These are phyloP conservation scores for Chenopodium berlandieri DNA, from an alignment of 148 eudicot species.

Conservation along the genomic window DNA sequence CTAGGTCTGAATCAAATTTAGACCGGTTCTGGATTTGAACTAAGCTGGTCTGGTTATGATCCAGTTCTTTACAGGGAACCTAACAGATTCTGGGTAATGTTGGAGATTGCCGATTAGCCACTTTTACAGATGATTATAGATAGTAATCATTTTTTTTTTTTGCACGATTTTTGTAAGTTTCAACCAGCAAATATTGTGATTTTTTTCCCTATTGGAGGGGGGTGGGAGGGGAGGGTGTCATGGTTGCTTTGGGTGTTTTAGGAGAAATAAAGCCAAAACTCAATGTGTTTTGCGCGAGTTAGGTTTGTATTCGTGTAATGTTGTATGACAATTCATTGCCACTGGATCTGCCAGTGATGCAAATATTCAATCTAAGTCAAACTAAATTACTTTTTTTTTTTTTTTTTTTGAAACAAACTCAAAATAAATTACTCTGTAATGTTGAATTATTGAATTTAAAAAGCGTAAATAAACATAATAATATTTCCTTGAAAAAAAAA, in stretches of 20 bases:
- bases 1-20: not conserved
- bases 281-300: not conserved
- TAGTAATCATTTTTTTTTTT: not conserved
- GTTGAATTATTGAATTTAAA: no score
- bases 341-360: no score
- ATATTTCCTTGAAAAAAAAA: not conserved
- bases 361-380: no score
- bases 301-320: not conserved
- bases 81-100: not conserved
- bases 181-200: not conserved
- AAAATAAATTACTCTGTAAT: no score
- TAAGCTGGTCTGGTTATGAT: not conserved
- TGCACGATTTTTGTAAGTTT: not conserved
- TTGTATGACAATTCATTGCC: not conserved
- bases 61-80: not conserved
- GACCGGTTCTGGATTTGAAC: not conserved
- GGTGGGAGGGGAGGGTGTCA: not conserved
- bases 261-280: not conserved
- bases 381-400: no score
- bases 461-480: not conserved
- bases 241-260: not conserved
- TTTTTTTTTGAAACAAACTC: no score
- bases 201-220: not conserved
- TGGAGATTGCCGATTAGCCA: not conserved
- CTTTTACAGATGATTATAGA: not conserved